Evolutionary conservation across 1,139 yeast genomes (phyloP).

Genomic region (Debaryomyces subglobosus): DNA sequence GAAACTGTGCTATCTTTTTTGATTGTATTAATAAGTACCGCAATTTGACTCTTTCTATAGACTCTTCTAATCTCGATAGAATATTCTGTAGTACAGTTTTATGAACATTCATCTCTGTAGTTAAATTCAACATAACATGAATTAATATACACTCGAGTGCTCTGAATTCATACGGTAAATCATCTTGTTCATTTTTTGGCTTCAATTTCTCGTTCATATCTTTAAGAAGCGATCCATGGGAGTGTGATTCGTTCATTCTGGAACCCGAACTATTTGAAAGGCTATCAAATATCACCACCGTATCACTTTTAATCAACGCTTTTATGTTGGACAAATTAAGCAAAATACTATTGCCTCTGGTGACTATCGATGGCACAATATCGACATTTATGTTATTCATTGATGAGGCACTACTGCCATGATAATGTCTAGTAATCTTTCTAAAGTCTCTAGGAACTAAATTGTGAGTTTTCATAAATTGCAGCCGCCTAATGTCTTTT

Average conservation of each 20-base stretch:
- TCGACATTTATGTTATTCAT: slow-evolving; percentile 30
- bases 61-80: slow-evolving; percentile 39
- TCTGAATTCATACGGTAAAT: slow-evolving; percentile 46
- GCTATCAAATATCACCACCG: slow-evolving; percentile 44
- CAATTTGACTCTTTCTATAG: slow-evolving; percentile 43
- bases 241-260: slow-evolving; percentile 37
- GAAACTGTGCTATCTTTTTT: slow-evolving; percentile 48
- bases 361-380: slow-evolving; percentile 47
- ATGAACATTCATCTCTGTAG: slow-evolving; percentile 49
- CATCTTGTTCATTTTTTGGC: slow-evolving; percentile 24
- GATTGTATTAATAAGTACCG: slow-evolving; percentile 46
- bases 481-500: slow-evolving; percentile 38
- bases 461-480: slow-evolving; percentile 40
- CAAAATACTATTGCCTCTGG: slow-evolving; percentile 40
- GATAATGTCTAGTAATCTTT: slow-evolving; percentile 36
- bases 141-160: slow-evolving; percentile 48
- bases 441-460: slow-evolving; percentile 47
- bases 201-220: slow-evolving; percentile 35
- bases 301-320: slow-evolving; percentile 44
- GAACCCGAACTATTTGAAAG: slow-evolving; percentile 26
- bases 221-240: slow-evolving; percentile 38
- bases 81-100: slow-evolving; percentile 42
- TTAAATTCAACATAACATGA: slow-evolving; percentile 41
- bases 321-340: slow-evolving; percentile 44
- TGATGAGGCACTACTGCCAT: slow-evolving; percentile 8